Evolutionary conservation across 2,329 filamentous ascomycete genomes (phyloP).

Genomic region (Beauveria caledonica): DNA sequence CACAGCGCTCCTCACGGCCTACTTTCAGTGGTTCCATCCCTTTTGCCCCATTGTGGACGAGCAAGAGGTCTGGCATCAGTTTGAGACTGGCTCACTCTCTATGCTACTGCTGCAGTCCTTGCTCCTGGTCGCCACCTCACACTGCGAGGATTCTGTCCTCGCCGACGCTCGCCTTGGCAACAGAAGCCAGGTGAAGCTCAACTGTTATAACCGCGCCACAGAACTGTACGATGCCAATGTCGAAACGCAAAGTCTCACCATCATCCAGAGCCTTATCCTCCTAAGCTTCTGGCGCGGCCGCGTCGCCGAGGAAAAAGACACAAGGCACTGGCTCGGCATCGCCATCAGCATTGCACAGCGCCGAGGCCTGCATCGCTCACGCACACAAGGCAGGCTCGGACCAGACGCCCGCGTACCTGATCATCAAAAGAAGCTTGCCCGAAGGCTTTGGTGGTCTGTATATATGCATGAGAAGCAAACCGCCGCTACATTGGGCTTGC

Average conservation of each 20-base stretch:
- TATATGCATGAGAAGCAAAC: slow-evolving; percentile 42
- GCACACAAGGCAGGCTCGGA: background rate
- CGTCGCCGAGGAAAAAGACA: slow-evolving; percentile 32
- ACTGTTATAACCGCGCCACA: slow-evolving; percentile 38
- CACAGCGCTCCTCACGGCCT: slow-evolving; percentile 33
- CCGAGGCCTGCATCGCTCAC: slow-evolving; percentile 27
- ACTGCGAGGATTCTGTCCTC: slow-evolving; percentile 36
- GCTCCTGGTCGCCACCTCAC: slow-evolving; percentile 40
- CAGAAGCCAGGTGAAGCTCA: slow-evolving; percentile 35
- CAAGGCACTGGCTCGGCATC: slow-evolving; percentile 34
- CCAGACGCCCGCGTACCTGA: slow-evolving; percentile 5
- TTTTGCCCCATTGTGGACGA: slow-evolving; percentile 42
- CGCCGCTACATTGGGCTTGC: slow-evolving; percentile 35
- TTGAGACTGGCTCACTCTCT: slow-evolving; percentile 30
- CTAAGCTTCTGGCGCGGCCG: slow-evolving; percentile 43
- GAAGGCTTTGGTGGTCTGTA: slow-evolving; percentile 40
- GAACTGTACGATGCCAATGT: slow-evolving; percentile 40
- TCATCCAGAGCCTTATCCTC: slow-evolving; percentile 39
- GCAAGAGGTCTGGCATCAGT: slow-evolving; percentile 27
- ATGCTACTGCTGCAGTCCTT: slow-evolving; percentile 39
- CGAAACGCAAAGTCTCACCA: slow-evolving; percentile 35
- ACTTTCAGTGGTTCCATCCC: slow-evolving; percentile 45
- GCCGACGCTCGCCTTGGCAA: slow-evolving; percentile 30
- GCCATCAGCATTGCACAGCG: slow-evolving; percentile 38
- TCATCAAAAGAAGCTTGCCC: slow-evolving; percentile 24